phyloP scores from a whole-genome alignment of 2,329 filamentous ascomycete genomes.

The Claviceps paspali region DNA sequence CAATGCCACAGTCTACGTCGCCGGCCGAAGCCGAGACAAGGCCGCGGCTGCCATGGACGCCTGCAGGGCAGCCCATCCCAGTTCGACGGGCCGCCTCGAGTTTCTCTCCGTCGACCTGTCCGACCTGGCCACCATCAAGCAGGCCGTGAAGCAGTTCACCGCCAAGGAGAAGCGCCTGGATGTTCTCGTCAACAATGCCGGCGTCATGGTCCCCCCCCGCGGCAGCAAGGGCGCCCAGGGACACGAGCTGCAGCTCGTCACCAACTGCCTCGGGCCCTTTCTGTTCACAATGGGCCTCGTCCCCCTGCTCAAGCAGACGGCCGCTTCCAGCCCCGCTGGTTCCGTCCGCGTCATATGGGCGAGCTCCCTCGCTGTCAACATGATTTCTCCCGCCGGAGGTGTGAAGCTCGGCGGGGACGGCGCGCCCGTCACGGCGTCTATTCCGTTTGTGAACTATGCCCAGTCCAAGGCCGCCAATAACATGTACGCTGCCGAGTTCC shows the following conservation, averaged over 20 bases:
- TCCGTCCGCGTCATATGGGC: conserved; percentile 5
- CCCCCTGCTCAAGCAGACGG: conserved; percentile 4
- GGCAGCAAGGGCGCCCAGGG: conserved; percentile 25
- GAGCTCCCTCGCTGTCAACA: conserved; percentile 1
- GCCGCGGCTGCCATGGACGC: conserved; percentile 27
- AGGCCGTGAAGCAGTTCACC: conserved; percentile 17
- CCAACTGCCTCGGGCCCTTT: conserved; percentile 4
- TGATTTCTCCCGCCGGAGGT: neutral
- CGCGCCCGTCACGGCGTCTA: neutral
- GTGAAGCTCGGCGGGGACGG: conserved; percentile 9
- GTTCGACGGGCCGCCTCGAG: conserved; percentile 23
- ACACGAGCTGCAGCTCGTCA: conserved; percentile 21
- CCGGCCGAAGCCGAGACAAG: conserved; percentile 31
- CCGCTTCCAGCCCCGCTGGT: conserved; percentile 1
- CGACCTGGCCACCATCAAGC: conserved; percentile 21
- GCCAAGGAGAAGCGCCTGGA: conserved; percentile 19
- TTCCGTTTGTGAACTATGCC: conserved; percentile 1
- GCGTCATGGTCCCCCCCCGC: conserved; percentile 25
- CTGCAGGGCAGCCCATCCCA: conserved; percentile 22
- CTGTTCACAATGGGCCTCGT: conserved; percentile 3
- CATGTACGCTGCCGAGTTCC: conserved; percentile 17
- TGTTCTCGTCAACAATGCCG: conserved; percentile 30
- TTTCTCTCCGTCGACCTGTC: conserved; percentile 31
- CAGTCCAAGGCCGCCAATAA: conserved; percentile 19
- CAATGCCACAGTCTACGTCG: conserved; percentile 40